Conservation (phyloP, 2,329 filamentous ascomycete genomes). For the Ophiostoma sp. region DNA sequence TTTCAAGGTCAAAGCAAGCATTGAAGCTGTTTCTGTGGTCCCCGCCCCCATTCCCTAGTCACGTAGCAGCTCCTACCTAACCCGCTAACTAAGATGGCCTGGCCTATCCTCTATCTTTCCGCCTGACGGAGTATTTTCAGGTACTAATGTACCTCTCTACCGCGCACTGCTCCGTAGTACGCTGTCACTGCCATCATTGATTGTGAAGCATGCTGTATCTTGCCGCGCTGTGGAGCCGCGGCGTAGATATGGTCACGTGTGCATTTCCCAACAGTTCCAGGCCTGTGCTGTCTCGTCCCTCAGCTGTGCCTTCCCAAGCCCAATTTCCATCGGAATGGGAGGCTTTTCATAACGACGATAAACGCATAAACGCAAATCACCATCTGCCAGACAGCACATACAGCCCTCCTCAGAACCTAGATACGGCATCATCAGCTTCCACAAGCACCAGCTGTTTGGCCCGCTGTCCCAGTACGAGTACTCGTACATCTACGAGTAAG, state of each 20-base stretch:
- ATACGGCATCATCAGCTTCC: slow-evolving; percentile 3
- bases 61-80: neutral
- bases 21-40: slow-evolving; percentile 8
- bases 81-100: too few species aligned
- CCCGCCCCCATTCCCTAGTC: slow-evolving; percentile 3
- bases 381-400: neutral
- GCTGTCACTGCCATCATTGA: slow-evolving; percentile 11
- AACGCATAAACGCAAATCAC: neutral
- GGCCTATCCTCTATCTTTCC: neutral
- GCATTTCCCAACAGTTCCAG: slow-evolving; percentile 17
- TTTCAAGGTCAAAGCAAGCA: slow-evolving; percentile 16
- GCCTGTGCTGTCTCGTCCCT: neutral
- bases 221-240: slow-evolving; percentile 14
- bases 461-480: neutral
- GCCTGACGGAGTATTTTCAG: neutral
- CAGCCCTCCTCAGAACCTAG: slow-evolving; percentile 3
- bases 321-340: slow-evolving; percentile 15
- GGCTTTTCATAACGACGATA: neutral
- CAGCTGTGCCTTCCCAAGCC: slow-evolving; percentile 4
- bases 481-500: too few species aligned
- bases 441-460: slow-evolving; percentile 5
- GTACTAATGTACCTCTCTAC: slow-evolving; percentile 5
- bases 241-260: slow-evolving; percentile 18
- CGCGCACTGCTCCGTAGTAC: neutral
- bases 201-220: slow-evolving; percentile 3